A percentile compares a stretch with the other conserved stretches of the same genome.
Evolutionary conservation across 176 grass and related monocot species (phyloP).

Genomic region (Triticum dicoccoides): DNA sequence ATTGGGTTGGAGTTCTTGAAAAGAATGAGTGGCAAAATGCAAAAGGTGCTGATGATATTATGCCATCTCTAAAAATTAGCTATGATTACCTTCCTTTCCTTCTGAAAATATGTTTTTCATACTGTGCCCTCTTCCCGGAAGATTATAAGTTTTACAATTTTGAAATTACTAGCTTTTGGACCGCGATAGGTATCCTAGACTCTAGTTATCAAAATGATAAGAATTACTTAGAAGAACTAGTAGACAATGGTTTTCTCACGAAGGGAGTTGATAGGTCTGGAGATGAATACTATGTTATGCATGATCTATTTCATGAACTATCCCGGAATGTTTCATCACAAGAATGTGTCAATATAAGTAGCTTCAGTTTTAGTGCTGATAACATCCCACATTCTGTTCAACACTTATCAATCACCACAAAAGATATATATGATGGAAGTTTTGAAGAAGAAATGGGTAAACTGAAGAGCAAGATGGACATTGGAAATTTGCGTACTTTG

Average conservation of each 20-base stretch:
- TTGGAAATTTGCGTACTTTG: neutral
- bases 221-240: no score
- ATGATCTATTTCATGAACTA: neutral
- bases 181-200: accelerated
- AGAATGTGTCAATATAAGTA: neutral
- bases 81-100: neutral
- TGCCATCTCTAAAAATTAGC: neutral
- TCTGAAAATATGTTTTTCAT: neutral
- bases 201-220: no score
- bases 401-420: neutral
- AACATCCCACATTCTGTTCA: neutral
- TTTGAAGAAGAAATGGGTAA: neutral
- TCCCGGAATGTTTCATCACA: neutral
- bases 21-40: neutral
- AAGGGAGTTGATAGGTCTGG: no score
- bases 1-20: neutral
- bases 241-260: no score
- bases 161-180: no score
- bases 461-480: neutral
- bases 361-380: neutral
- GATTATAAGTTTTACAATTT: no score
- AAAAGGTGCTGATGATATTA: neutral
- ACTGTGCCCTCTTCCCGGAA: neutral
- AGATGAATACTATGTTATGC: neutral
- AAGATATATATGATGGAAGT: neutral